Evolutionary conservation across 148 eudicot species (phyloP).

Genomic region (Camellia granthamiana): DNA sequence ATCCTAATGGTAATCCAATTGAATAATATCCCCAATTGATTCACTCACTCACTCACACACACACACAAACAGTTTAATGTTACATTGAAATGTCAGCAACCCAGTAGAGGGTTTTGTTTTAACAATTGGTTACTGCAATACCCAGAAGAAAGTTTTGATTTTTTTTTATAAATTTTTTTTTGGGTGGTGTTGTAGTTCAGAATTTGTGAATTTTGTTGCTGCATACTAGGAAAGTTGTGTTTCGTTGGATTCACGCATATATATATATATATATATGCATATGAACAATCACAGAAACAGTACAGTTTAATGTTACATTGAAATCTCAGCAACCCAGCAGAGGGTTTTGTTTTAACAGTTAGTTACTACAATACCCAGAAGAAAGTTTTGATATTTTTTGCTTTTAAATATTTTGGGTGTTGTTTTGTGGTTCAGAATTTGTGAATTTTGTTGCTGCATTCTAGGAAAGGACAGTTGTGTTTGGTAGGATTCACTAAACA

Average conservation of each 20-base stretch:
- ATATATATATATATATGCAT: background rate
- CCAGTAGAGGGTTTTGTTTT: background rate
- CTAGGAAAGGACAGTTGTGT: background rate
- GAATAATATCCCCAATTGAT: conserved; percentile 1
- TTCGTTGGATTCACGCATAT: background rate
- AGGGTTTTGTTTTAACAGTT: background rate
- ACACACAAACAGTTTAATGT: background rate
- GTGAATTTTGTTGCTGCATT: background rate
- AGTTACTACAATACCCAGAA: background rate
- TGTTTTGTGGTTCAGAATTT: background rate
- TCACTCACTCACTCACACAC: background rate
- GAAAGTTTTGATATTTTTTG: background rate
- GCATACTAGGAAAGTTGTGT: no score
- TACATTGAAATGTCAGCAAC: background rate
- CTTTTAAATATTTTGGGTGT: background rate
- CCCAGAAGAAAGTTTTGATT: no score
- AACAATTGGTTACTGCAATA: no score
- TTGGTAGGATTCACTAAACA: background rate
- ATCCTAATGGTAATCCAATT: conserved; percentile 27
- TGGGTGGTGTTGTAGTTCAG: no score
- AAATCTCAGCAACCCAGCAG: background rate
- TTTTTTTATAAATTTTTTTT: no score
- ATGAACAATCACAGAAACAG: background rate
- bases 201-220: no score
- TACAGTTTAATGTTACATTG: background rate